These are phyloP conservation scores for Paraconiothyrium sp. DNA, from an alignment of 2,329 filamentous ascomycete genomes.

Conservation along the genomic window DNA sequence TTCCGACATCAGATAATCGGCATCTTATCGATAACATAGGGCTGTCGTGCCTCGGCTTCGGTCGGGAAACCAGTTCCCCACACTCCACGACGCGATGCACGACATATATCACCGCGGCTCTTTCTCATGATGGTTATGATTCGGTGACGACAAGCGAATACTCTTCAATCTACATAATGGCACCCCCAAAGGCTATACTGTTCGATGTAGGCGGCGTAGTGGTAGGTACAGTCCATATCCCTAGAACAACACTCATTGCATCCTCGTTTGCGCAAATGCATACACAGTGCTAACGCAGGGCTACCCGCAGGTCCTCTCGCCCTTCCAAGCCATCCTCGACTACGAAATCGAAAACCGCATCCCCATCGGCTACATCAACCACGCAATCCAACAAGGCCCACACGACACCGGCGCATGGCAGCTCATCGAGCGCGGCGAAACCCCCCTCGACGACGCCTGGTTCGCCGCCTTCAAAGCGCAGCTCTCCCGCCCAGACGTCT, in stretches of 20 bases:
- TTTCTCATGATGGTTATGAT: constrained; percentile 2
- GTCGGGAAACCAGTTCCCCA: constrained; percentile 18
- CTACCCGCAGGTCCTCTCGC: constrained; percentile 76
- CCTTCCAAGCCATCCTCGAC: constrained; percentile 91
- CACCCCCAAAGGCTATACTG: constrained; percentile 56
- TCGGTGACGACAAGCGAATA: neutral
- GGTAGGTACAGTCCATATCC: constrained; percentile 53
- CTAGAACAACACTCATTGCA: constrained; percentile 13
- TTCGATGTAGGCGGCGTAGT: constrained; percentile 98
- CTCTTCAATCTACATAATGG: constrained; percentile 8
- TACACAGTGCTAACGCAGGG: constrained; percentile 12
- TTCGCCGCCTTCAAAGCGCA: constrained; percentile 80
- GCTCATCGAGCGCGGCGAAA: constrained; percentile 82
- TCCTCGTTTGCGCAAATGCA: neutral
- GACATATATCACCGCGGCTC: constrained; percentile 3
- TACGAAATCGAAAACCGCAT: constrained; percentile 82
- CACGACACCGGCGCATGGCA: constrained; percentile 85
- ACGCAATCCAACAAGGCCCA: constrained; percentile 80
- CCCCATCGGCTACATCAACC: constrained; percentile 90
- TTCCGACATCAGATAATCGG: neutral
- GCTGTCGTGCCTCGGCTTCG: constrained; percentile 16
- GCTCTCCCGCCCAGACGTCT: constrained; percentile 71
- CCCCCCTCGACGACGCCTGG: constrained; percentile 77
- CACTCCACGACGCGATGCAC: constrained; percentile 11
- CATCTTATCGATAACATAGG: constrained; percentile 16